These are phyloP conservation scores for Scheffersomyces ergatensis DNA, from an alignment of 805 yeast genomes.

Conservation along the genomic window DNA sequence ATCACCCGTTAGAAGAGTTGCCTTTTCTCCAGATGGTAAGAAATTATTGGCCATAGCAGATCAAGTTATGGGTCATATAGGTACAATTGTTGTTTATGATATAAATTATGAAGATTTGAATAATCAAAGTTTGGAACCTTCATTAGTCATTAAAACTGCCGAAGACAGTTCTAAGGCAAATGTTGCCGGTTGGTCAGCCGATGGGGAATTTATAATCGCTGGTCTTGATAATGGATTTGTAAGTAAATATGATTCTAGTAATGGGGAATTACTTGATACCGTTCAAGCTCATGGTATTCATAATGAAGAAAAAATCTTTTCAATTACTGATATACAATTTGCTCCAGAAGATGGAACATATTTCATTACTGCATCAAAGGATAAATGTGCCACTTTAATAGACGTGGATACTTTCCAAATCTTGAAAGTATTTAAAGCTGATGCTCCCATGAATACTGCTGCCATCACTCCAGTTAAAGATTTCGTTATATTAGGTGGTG, in stretches of 20 bases:
- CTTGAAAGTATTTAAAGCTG: constrained; percentile 76
- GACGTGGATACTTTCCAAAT: constrained; percentile 74
- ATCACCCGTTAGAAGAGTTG: constrained; percentile 90
- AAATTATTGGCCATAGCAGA: constrained; percentile 77
- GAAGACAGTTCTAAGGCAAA: constrained; percentile 61
- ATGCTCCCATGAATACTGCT: constrained; percentile 94
- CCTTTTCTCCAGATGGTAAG: constrained; percentile 72
- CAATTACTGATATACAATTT: constrained; percentile 86
- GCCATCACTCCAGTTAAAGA: constrained; percentile 92
- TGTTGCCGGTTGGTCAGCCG: constrained; percentile 85
- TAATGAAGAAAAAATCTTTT: constrained; percentile 39
- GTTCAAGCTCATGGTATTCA: constrained; percentile 70
- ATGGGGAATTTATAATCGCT: constrained; percentile 70
- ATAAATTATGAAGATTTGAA: constrained; percentile 48
- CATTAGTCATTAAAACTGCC: constrained; percentile 57
- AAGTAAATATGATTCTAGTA: constrained; percentile 71
- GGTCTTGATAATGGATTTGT: constrained; percentile 88
- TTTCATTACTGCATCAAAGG: constrained; percentile 90
- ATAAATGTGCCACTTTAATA: constrained; percentile 74
- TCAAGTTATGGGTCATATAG: constrained; percentile 86
- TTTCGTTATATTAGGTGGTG: constrained; percentile 94
- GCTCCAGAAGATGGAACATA: constrained; percentile 77
- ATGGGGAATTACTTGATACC: constrained; percentile 66
- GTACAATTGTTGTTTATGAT: constrained; percentile 69
- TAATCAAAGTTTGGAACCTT: constrained; percentile 53